Conservation (phyloP, 345 rosid genomes). For the Mercurialis annua region DNA sequence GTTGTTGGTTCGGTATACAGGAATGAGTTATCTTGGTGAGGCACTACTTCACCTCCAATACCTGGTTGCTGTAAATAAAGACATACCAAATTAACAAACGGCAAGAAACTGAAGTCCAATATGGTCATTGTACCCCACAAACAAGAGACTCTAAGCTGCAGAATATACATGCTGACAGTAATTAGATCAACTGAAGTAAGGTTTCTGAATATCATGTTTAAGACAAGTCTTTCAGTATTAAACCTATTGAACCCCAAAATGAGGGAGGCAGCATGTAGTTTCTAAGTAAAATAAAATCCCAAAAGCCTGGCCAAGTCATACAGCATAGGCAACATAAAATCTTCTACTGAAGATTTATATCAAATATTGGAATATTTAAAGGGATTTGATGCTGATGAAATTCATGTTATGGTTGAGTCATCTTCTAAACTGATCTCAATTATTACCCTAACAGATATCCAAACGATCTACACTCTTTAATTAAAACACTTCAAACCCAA, state of each 20-base stretch:
- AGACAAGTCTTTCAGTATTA: neutral
- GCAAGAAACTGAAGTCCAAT: neutral
- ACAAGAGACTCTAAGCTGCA: neutral
- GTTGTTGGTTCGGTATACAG: slow-evolving; percentile 80
- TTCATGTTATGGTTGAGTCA: neutral
- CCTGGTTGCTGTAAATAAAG: slow-evolving; percentile 78
- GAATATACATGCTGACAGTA: neutral
- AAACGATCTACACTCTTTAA: neutral
- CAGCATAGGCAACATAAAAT: neutral
- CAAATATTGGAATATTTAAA: neutral
- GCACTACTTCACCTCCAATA: slow-evolving; percentile 94
- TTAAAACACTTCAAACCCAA: neutral
- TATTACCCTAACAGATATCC: neutral
- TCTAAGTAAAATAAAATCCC: neutral
- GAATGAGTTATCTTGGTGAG: slow-evolving; percentile 93
- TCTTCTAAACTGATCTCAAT: neutral
- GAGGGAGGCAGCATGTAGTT: neutral
- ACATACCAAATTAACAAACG: neutral
- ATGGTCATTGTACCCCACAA: neutral
- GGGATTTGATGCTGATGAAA: neutral
- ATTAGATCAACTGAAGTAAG: neutral
- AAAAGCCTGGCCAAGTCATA: neutral
- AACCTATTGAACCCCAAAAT: neutral
- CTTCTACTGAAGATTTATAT: neutral
- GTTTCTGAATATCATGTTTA: neutral